Evolutionary conservation across 208 protist genomes (phyloP).

Genomic region (Trypanosoma boissoni): DNA sequence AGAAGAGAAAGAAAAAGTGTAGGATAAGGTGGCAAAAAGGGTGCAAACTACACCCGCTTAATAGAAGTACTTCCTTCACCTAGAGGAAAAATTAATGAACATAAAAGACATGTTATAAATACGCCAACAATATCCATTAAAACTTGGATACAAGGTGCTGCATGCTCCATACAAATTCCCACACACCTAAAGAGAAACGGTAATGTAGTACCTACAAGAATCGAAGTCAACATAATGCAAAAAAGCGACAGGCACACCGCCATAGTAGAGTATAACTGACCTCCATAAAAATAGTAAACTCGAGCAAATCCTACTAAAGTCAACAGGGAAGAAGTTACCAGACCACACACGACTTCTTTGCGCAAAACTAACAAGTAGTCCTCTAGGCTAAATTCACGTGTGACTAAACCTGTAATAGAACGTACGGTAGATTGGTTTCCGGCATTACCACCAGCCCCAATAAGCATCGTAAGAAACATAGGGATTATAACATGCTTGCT

Average conservation of each 20-base stretch:
- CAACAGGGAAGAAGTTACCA: constrained; percentile 28
- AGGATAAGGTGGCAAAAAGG: too few species aligned
- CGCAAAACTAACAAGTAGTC: constrained; percentile 23
- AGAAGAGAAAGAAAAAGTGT: too few species aligned
- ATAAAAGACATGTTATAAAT: constrained; percentile 40
- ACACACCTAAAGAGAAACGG: constrained; percentile 30
- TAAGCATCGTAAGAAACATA: constrained; percentile 65
- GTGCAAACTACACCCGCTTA: neutral
- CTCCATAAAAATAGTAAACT: constrained; percentile 34
- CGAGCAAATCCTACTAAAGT: constrained; percentile 29
- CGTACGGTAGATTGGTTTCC: constrained; percentile 44
- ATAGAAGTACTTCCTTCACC: constrained; percentile 1
- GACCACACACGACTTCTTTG: constrained; percentile 22
- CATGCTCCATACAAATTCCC: constrained; percentile 31
- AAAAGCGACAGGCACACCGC: constrained; percentile 35
- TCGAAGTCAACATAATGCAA: constrained; percentile 28
- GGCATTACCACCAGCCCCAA: constrained; percentile 59
- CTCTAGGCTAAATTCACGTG: constrained; percentile 19
- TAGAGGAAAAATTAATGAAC: constrained; percentile 18
- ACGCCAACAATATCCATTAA: constrained; percentile 47
- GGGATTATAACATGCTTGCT: constrained; percentile 41
- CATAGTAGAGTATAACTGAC: constrained; percentile 26
- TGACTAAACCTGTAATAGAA: constrained; percentile 29
- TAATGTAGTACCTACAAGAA: constrained; percentile 32
- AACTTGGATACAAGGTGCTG: constrained; percentile 38